Conservation (phyloP, 2,329 filamentous ascomycete species). For the Neurospora crassa region DNA sequence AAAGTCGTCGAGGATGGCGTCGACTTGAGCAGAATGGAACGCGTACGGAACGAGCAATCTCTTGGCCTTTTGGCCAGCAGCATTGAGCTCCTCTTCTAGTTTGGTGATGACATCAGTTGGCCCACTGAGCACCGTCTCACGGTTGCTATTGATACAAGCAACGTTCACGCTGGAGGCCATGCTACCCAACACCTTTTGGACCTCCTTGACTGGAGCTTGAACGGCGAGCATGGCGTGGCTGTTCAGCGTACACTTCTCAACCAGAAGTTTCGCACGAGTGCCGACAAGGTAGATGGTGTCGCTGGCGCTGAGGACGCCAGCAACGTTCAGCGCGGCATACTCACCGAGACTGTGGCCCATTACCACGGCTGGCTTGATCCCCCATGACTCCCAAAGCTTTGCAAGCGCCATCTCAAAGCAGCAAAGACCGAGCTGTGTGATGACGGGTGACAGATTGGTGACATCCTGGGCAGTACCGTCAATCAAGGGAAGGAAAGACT, state of each 20-base stretch:
- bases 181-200: conserved; percentile 41
- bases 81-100: conserved; percentile 29
- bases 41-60: conserved; percentile 42
- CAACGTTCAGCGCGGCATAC: conserved; percentile 62
- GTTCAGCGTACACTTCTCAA: conserved; percentile 53
- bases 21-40: conserved; percentile 44
- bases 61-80: conserved; percentile 31
- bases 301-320: conserved; percentile 59
- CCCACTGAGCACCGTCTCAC: conserved; percentile 62
- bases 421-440: conserved; percentile 44
- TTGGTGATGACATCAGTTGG: conserved; percentile 30
- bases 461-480: conserved; percentile 35
- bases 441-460: conserved; percentile 36
- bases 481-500: conserved; percentile 45
- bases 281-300: conserved; percentile 68
- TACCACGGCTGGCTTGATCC: conserved; percentile 43
- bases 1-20: conserved; percentile 49
- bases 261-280: conserved; percentile 53
- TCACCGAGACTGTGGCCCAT: conserved; percentile 60
- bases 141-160: conserved; percentile 67
- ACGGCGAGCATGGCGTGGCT: conserved; percentile 52
- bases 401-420: conserved; percentile 49
- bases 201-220: conserved; percentile 38
- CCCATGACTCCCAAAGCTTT: conserved; percentile 46
- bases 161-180: conserved; percentile 32